Evolutionary conservation across 768 basidiomycete genomes (phyloP), one percentile per base, ranked within the genome.

Genomic region (Serendipita sp.): DNA sequence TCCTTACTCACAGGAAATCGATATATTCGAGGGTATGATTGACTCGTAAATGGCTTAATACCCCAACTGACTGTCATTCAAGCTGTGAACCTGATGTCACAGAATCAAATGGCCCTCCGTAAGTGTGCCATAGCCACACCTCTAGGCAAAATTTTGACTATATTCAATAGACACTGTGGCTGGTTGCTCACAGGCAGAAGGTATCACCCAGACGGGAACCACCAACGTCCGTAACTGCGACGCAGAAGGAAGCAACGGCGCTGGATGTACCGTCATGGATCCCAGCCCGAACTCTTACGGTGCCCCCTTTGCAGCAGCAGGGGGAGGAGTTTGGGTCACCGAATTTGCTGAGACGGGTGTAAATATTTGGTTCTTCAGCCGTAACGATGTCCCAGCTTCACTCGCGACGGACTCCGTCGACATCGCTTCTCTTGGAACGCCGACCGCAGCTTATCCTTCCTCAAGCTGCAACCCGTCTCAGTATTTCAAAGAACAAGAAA

Each of bases 271-370:
- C 34, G 78, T 84, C 27, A 74, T 75, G 16, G 81, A 85, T 67
- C 78, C 82, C 0, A 78, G 75, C 33, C 69, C 79, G 1, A 72
- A 73, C 2, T 84, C 82, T 15, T 90, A 84, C 66, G 88, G 88
- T 16, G 75, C 78, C 11, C 82, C 75, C 2, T 91, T 91, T 69
- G 84, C 84, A 0, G 72, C 74, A 2, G 78, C 77, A 1, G 81
- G 82, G 6, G 89, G 90, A 33, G 90, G 90, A 13, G 79, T 87
- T 10, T 91, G 80, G 66, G 83, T 87, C 18, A 86, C 87, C 0
- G 86, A 89, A 71, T 83, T 84, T 65, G 84, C 86, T 1, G 72
- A 76, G 27, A 76, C 73, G 44, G 86, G 84, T 8, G 82, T 89
- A 8, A 58, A 50, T 46, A 66, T 64, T 50, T 66, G 65, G 63